Percentiles rank a stretch among this genome's conserved stretches.
phyloP scores from a whole-genome alignment of 169 alveolate species.

The Plasmodium sp. region DNA sequence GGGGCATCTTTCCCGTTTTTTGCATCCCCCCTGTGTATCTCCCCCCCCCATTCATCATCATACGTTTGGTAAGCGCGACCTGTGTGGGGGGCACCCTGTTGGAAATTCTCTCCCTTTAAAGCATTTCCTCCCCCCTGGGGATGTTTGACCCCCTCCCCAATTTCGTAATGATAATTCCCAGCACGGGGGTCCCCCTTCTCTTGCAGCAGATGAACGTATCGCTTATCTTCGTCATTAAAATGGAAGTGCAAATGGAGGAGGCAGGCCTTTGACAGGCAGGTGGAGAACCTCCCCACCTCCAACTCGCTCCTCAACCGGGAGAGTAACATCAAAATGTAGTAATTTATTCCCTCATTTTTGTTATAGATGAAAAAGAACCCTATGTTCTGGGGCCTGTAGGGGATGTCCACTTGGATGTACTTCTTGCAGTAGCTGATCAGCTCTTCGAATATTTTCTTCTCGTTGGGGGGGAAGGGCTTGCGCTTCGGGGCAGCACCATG shows the following conservation, averaged over 20 bases:
- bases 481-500: neutral
- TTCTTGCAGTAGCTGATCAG: slow-evolving; percentile 48
- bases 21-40: neutral
- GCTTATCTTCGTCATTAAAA: slow-evolving; percentile 17
- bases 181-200: neutral
- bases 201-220: slow-evolving; percentile 10
- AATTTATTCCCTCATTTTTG: slow-evolving; percentile 43
- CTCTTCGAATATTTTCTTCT: slow-evolving; percentile 50
- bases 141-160: neutral
- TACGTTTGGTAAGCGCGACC: neutral
- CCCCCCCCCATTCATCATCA: neutral
- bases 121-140: neutral
- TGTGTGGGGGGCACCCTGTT: neutral
- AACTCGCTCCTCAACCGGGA: slow-evolving; percentile 1
- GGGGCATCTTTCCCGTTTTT: neutral
- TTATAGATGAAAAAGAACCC: slow-evolving; percentile 72
- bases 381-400: slow-evolving; percentile 35
- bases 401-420: slow-evolving; percentile 22
- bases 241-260: slow-evolving; percentile 9
- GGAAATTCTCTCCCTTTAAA: neutral
- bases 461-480: neutral
- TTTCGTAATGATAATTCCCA: slow-evolving; percentile 4
- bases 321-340: slow-evolving; percentile 47
- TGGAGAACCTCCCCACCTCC: neutral
- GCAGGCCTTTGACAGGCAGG: slow-evolving; percentile 31